Evolutionary conservation across 148 eudicot genomes (phyloP), one percentile per base, ranked within the genome.

Genomic region (Spergularia bocconei): DNA sequence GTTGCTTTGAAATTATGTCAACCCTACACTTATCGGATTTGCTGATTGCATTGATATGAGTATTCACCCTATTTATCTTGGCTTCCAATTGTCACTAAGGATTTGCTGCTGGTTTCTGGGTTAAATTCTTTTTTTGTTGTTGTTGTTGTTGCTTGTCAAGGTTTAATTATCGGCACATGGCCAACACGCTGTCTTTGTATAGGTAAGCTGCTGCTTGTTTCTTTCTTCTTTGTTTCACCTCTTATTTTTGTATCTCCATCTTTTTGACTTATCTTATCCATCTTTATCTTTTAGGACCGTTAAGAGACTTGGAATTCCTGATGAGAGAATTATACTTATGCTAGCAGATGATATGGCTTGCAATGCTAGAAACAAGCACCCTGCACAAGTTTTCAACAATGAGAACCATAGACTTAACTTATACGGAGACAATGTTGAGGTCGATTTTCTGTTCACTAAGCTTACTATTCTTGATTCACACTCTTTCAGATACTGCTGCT

Each of bases 281-380:
- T 29, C 33, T 36, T 48, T 67, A 61, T 66, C 36, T 56, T 68
- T 79, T 79, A 94, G 98, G 88, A 94, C 98, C 11, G 98, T 94
- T 56, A 94, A 94, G 80, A 84, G 98, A 69, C 81, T 94, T 47
- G 98, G 98, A 71, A 94, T 94, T 80, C 98, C 98, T 8, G 98
- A 94, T 83, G 98, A 94, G 79, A 91, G 98, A 80, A 94, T 92
- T 64, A 92, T 94, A 76, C 93, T 94, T 74, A 94, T 94, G 98
- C 75, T 94, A 78, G 97, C 98, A 75, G 98, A 94, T 88, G 98
- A 94, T 79, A 94, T 94, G 98, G 98, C 97, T 70, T 94, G 98
- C 87, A 94, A 94, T 85, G 81, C 98, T 55, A 87, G 98, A 78
- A 94, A 94, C 82, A 94, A 92, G 79, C 89, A 90, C 79, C 97